These are phyloP conservation scores for Globisporangium ultimum DNA, from an alignment of 352 stramenopile genomes.

Conservation along the genomic window DNA sequence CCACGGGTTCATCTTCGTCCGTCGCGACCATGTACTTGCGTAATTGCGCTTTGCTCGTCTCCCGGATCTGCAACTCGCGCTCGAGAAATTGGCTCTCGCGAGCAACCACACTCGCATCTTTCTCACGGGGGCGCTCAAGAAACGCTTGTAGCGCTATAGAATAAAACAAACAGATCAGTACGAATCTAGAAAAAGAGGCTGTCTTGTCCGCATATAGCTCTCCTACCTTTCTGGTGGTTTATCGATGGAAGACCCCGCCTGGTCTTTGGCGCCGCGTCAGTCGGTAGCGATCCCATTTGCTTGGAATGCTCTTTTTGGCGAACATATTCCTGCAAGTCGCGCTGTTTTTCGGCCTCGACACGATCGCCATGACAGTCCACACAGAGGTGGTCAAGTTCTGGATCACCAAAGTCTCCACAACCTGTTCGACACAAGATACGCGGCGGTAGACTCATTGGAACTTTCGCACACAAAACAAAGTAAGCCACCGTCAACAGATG, in stretches of 20 bases:
- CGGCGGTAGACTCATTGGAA: constrained; percentile 42
- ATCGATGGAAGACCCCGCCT: constrained; percentile 38
- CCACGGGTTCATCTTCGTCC: constrained; percentile 45
- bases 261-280: not conserved
- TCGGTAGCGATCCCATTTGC: not conserved
- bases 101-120: constrained; percentile 27
- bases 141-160: constrained; percentile 40
- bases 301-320: constrained; percentile 5
- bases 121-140: constrained; percentile 36
- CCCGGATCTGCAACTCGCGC: constrained; percentile 45
- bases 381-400: constrained; percentile 58
- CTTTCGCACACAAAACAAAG: no score
- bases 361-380: constrained; percentile 63
- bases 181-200: not conserved
- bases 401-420: constrained; percentile 55
- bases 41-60: constrained; percentile 54
- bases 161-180: not conserved
- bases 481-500: no score
- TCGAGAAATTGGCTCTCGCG: constrained; percentile 62
- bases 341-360: constrained; percentile 37
- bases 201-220: not conserved
- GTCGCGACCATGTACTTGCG: constrained; percentile 73
- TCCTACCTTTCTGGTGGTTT: constrained; percentile 49
- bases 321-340: constrained; percentile 35
- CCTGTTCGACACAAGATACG: constrained; percentile 47